These are phyloP conservation scores for Suillus luteus DNA, from an alignment of 768 basidiomycete species.

Conservation along the genomic window DNA sequence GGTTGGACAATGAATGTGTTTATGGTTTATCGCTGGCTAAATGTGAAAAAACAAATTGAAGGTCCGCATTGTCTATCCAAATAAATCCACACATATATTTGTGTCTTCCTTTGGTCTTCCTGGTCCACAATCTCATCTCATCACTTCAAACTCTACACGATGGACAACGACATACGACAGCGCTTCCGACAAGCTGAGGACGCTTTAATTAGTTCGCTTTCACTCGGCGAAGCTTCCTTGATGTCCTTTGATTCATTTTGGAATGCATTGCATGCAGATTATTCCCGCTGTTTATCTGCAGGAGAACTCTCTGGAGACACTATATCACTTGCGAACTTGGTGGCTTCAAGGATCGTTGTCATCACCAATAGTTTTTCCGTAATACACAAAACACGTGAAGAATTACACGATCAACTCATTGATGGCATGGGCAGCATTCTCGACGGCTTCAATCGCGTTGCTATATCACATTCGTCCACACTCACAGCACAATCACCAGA, in stretches of 20 bases:
- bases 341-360: background rate
- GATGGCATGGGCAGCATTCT: background rate
- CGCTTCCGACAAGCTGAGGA: background rate
- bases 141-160: background rate
- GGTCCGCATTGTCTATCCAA: slow-evolving; percentile 13
- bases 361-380: background rate
- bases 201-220: background rate
- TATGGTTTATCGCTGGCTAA: too few species aligned
- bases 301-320: background rate
- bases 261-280: background rate
- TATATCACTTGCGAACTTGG: background rate
- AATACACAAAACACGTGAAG: background rate
- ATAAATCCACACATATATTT: background rate
- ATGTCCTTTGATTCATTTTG: background rate
- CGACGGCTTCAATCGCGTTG: background rate
- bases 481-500: background rate
- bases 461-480: background rate
- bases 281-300: background rate
- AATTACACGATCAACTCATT: background rate
- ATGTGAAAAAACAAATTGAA: slow-evolving; percentile 11
- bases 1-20: slow-evolving; percentile 5
- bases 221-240: background rate
- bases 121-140: background rate
- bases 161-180: slow-evolving; percentile 7
- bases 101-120: too few species aligned